These are phyloP conservation scores for Pulveroboletus frians DNA, from an alignment of 768 basidiomycete genomes.

Conservation along the genomic window DNA sequence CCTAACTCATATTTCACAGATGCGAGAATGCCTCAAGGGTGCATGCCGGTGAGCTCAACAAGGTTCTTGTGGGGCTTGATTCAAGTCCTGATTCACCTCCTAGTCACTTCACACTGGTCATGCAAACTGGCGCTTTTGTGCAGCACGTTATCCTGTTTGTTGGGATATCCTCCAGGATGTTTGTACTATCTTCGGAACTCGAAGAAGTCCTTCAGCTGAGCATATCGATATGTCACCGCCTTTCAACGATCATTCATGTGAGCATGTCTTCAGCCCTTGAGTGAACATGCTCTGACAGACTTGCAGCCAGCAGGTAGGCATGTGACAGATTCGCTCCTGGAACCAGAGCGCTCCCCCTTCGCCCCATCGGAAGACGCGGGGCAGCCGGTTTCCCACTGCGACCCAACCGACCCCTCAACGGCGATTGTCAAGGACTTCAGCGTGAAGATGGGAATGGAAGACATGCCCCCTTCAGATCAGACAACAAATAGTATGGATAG, in stretches of 20 bases:
- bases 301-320: slow-evolving; percentile 13
- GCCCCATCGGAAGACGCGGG: slow-evolving; percentile 14
- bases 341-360: not conserved
- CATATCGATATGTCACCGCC: slow-evolving; percentile 23
- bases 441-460: not conserved
- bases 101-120: slow-evolving; percentile 57
- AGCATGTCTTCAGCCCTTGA: slow-evolving; percentile 2
- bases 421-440: not conserved
- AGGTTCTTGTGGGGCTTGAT: not conserved
- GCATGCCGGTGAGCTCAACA: slow-evolving; percentile 47
- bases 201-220: slow-evolving; percentile 33
- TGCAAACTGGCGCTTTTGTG: slow-evolving; percentile 72
- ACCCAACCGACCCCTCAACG: not conserved
- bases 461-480: not conserved
- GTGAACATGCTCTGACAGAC: slow-evolving; percentile 3
- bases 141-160: slow-evolving; percentile 59
- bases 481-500: slow-evolving; percentile 4
- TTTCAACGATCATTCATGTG: slow-evolving; percentile 33
- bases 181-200: slow-evolving; percentile 41
- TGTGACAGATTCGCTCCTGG: not conserved
- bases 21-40: slow-evolving; percentile 39
- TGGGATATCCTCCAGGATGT: slow-evolving; percentile 58
- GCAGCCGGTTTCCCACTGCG: slow-evolving; percentile 4
- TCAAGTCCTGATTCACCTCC: not conserved
- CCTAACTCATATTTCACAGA: slow-evolving; percentile 32